Evolutionary conservation across 345 rosid species (phyloP), one percentile per base, ranked within the genome.

Genomic region (Nasturtium officinale): DNA sequence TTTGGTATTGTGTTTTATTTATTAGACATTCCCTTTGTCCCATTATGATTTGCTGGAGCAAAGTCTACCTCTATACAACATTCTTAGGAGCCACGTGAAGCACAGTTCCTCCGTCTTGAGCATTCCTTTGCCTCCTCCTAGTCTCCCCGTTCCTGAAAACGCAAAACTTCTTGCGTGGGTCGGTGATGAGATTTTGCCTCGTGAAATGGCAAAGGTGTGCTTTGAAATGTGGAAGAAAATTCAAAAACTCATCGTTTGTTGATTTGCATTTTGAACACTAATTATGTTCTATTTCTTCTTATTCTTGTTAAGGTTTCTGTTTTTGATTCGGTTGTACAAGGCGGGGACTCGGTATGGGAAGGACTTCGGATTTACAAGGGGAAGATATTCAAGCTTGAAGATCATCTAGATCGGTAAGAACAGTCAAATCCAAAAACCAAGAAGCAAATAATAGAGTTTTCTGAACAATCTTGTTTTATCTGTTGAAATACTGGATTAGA

Each of bases 291-390:
- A 4, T 30, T 52, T 80, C 67, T 81, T 43, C 52, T 65, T 61
- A 16, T 62, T 64, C 54, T 45, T 78, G 20, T 61, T 60, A 67
- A 93, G 97, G 97, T 90, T 82, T 89, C 96, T 48, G 94, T 89
- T 13, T 90, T 93, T 78, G 96, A 93, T 80, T 93, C 97, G 37
- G 80, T 89, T 65, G 92, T 93, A 63, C 96, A 90, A 90, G 97
- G 98, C 10, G 96, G 98, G 74, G 94, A 90, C 72, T 90, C 86
- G 15, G 97, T 84, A 53, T 93, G 98, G 98, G 97, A 93, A 85
- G 98, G 98, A 55, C 94, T 93, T 64, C 74, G 96, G 59, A 65
- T 90, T 67, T 89, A 90, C 71, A 78, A 67, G 32, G 84, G 94
- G 74, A 90, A 83, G 80, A 52, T 90, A 56, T 90, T 89, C 82